Percentiles rank a stretch among this genome's conserved stretches.
These are phyloP conservation scores for Phaeophleospora eucalypticola DNA, from an alignment of 2,329 filamentous ascomycete species.

Conservation along the genomic window DNA sequence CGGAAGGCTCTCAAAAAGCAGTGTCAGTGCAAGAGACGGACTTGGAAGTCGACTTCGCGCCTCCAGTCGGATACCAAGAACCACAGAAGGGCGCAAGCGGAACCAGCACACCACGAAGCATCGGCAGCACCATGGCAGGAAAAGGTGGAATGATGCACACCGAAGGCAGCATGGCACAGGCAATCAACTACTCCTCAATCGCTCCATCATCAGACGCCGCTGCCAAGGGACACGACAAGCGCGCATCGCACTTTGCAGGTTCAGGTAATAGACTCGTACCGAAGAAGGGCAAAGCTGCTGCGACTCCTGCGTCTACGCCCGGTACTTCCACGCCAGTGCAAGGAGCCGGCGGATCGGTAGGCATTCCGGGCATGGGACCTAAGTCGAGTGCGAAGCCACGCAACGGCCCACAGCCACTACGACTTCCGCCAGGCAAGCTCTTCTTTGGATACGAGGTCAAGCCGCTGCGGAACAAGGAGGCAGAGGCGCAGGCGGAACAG, in stretches of 20 bases:
- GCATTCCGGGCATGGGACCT: constrained; percentile 26
- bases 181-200: constrained; percentile 94
- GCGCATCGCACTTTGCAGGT: constrained; percentile 72
- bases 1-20: constrained; percentile 74
- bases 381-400: constrained; percentile 44
- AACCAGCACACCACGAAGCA: constrained; percentile 77
- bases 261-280: constrained; percentile 76
- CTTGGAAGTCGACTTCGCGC: constrained; percentile 90
- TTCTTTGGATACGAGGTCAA: constrained; percentile 96
- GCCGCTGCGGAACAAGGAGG: constrained; percentile 74
- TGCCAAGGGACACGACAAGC: constrained; percentile 57
- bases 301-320: constrained; percentile 23
- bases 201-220: constrained; percentile 69
- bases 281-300: constrained; percentile 69
- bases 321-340: constrained; percentile 53
- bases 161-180: constrained; percentile 91
- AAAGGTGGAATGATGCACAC: constrained; percentile 71
- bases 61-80: constrained; percentile 91
- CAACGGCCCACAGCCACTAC: constrained; percentile 80
- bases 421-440: constrained; percentile 80
- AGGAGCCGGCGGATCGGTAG: constrained; percentile 47
- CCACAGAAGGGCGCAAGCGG: constrained; percentile 68
- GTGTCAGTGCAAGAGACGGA: constrained; percentile 95
- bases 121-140: constrained; percentile 48
- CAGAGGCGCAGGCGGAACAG: constrained; percentile 59